Conservation (phyloP, 129 eudicot genomes). For the Logfia minima region DNA sequence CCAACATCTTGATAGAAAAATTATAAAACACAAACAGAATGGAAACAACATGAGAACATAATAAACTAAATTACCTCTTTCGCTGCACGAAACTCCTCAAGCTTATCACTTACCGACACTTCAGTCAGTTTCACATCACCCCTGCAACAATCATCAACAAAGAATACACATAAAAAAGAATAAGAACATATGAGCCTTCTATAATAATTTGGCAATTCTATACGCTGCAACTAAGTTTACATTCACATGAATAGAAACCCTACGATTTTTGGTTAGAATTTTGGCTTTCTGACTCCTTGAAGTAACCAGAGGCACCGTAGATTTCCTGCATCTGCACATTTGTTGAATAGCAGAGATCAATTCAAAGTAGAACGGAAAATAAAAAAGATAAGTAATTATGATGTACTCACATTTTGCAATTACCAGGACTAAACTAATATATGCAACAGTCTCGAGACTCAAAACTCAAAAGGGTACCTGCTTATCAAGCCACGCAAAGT, state of each 20-base stretch:
- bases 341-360: conserved; percentile 17
- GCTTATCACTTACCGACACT: conserved; percentile 86
- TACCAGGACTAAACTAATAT: neutral
- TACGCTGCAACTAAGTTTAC: neutral
- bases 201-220: neutral
- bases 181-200: neutral
- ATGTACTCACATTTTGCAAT: conserved; percentile 9
- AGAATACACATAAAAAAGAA: neutral
- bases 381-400: neutral
- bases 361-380: neutral
- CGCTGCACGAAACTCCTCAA: conserved; percentile 87
- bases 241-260: conserved; percentile 31
- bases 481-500: conserved; percentile 91
- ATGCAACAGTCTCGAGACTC: neutral
- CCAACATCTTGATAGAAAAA: neutral
- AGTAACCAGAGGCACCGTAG: conserved; percentile 98
- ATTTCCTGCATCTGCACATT: conserved; percentile 77
- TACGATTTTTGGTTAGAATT: conserved; percentile 44
- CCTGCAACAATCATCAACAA: conserved; percentile 40
- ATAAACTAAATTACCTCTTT: conserved; percentile 59
- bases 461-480: conserved; percentile 47
- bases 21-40: neutral
- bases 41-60: neutral
- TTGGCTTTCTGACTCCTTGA: conserved; percentile 55
- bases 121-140: conserved; percentile 65